Conservation (phyloP, 2,329 filamentous ascomycete genomes). For the Trichoderma sp. region DNA sequence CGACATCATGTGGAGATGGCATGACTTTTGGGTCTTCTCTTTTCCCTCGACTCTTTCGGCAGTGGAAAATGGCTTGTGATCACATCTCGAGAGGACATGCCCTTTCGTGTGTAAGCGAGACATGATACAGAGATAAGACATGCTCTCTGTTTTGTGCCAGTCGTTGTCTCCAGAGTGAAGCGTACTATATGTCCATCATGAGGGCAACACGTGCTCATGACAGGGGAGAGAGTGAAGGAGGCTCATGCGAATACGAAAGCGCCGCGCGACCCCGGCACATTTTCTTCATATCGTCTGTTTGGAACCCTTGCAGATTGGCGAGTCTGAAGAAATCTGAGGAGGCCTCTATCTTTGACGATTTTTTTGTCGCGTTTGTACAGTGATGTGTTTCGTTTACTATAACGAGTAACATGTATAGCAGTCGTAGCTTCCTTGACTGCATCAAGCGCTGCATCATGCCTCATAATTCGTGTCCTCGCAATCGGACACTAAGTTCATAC, state of each 20-base stretch:
- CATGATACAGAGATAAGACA: background rate
- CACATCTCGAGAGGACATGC: background rate
- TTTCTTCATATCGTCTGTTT: background rate
- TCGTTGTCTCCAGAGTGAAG: background rate
- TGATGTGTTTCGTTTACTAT: no score
- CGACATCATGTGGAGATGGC: conserved; percentile 20
- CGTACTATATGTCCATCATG: background rate
- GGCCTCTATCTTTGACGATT: no score
- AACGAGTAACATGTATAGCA: background rate
- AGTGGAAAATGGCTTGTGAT: conserved; percentile 1
- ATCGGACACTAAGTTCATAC: background rate
- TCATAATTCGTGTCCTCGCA: background rate
- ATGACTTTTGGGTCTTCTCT: conserved; percentile 1
- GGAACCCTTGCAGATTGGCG: conserved; percentile 3
- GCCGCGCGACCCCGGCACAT: background rate
- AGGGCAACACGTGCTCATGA: conserved; percentile 5
- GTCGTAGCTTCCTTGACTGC: background rate
- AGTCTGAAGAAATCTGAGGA: no score
- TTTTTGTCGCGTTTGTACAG: no score
- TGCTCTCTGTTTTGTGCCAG: background rate
- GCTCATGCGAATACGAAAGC: conserved; percentile 17
- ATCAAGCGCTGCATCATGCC: background rate
- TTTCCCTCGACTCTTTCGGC: no score
- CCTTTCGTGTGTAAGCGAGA: background rate
- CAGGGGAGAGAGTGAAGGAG: background rate